Evolutionary conservation across 352 stramenopile genomes (phyloP), one percentile per base, ranked within the genome.

Genomic region (Phytophthora podocarpi): DNA sequence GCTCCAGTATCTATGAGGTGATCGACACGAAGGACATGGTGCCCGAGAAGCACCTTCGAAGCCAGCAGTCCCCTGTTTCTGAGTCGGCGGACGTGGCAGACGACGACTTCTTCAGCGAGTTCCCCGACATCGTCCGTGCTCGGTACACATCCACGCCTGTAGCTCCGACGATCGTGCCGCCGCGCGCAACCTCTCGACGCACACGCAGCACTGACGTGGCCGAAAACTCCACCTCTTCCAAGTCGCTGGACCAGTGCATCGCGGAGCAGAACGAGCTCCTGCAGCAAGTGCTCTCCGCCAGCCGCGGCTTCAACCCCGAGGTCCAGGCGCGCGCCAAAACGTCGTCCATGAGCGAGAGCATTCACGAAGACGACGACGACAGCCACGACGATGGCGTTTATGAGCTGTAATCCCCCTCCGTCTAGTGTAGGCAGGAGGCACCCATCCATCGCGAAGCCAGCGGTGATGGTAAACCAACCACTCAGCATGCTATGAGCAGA

Each of bases 21-120:
- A 68, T 80, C 50, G 71, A 80, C 52, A 79, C 70, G 13, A 67
- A 74, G 37, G 59, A 72, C 46, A 79, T 79, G 70, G 3, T 67
- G 23, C 41, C 62, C 9, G 70, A 64, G 42, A 71, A 59, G 36
- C 49, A 65, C 7, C 61, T 67, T 37, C 65, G 48, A 49, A 59
- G 58, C 35, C 53, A 67, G 65, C 67, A 66, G 42, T 45, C 46
- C 15, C 40, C 55, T 6, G 30, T 11, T 31, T 63, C 53, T 1
- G 53, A 49, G n/a, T 37, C 13, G 23, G 32, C 42, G n/a, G 36
- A 70, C 18, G 35, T 28, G n/a, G 23, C 20, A 2, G 48, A 68
- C 4, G 40, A 66, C 16, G 53, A 61, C 20, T 63, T 64, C n/a
- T 64, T 62, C 37, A 59, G 27, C 15, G 59, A 61, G 20, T 62